These are phyloP conservation scores for Juglanconis oblonga DNA, from an alignment of 2,329 filamentous ascomycete genomes.

Conservation along the genomic window DNA sequence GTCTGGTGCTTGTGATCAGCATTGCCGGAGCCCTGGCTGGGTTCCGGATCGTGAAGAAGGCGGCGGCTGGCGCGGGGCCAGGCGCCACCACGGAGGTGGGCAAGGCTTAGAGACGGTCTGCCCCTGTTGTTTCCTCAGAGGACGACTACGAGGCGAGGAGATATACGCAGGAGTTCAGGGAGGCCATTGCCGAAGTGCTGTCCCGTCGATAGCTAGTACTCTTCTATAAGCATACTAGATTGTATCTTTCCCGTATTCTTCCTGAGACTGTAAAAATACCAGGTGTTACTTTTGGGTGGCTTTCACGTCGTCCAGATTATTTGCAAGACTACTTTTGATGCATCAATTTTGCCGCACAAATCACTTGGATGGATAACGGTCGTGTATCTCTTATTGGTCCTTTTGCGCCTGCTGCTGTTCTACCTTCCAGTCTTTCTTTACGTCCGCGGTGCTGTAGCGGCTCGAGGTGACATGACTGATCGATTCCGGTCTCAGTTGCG, in stretches of 20 bases:
- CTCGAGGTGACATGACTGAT: too few relatives aligned
- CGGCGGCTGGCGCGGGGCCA: not conserved
- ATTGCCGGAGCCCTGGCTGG: conserved; percentile 11
- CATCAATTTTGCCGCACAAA: too few relatives aligned
- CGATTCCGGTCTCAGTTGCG: too few relatives aligned
- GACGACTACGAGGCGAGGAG: not conserved
- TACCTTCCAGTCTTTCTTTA: too few relatives aligned
- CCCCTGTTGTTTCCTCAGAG: not conserved
- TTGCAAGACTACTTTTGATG: not conserved
- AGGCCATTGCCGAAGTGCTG: not conserved
- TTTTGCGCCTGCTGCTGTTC: too few relatives aligned
- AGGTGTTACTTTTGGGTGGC: too few relatives aligned
- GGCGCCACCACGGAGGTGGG: not conserved
- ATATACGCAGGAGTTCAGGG: not conserved
- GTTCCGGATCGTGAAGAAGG: conserved; percentile 12
- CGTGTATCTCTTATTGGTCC: too few relatives aligned
- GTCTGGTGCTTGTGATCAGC: conserved; percentile 6
- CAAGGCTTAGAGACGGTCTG: conserved; percentile 8
- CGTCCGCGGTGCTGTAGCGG: too few relatives aligned
- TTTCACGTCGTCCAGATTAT: too few relatives aligned
- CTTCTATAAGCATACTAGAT: not conserved
- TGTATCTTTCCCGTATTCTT: not conserved
- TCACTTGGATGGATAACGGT: too few relatives aligned
- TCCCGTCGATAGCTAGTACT: not conserved
- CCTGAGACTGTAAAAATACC: too few relatives aligned